Percentiles rank a stretch among this genome's conserved stretches.
These are phyloP conservation scores for Endothia cerciana DNA, from an alignment of 2,329 filamentous ascomycete species.

Conservation along the genomic window DNA sequence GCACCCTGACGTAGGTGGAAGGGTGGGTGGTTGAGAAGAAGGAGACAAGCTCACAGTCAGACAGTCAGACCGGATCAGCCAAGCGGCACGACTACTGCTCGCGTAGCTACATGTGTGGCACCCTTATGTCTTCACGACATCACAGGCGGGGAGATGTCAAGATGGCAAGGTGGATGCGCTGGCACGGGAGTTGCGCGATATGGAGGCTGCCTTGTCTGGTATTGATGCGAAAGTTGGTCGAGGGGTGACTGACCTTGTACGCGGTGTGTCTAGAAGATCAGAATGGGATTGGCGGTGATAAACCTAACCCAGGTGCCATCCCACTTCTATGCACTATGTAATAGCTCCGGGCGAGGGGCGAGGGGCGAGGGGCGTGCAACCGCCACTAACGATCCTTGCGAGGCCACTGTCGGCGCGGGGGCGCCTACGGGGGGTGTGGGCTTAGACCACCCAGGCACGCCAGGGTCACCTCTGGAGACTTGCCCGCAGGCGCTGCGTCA, in stretches of 20 bases:
- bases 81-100: slow-evolving; percentile 5
- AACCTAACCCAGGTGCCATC: not conserved
- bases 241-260: not conserved
- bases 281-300: slow-evolving; percentile 12
- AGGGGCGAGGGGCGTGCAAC: slow-evolving; percentile 4
- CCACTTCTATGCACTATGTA: not conserved
- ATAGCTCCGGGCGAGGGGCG: not conserved
- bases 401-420: slow-evolving; percentile 22
- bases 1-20: slow-evolving; percentile 5
- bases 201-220: not conserved
- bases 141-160: not conserved
- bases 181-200: not conserved
- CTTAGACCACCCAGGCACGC: not conserved
- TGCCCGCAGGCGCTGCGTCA: slow-evolving; percentile 25
- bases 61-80: not conserved
- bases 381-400: slow-evolving; percentile 11
- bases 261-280: slow-evolving; percentile 1
- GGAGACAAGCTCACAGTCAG: slow-evolving; percentile 7
- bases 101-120: slow-evolving; percentile 3
- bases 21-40: not conserved
- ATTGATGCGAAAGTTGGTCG: not conserved
- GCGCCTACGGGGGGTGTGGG: not conserved
- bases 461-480: not conserved
- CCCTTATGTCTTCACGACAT: slow-evolving; percentile 9
- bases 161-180: not conserved